A percentile compares a stretch with the other conserved stretches of the same genome.
Conservation (phyloP, 495 filamentous ascomycete species). For the Penicillium fimorum region DNA sequence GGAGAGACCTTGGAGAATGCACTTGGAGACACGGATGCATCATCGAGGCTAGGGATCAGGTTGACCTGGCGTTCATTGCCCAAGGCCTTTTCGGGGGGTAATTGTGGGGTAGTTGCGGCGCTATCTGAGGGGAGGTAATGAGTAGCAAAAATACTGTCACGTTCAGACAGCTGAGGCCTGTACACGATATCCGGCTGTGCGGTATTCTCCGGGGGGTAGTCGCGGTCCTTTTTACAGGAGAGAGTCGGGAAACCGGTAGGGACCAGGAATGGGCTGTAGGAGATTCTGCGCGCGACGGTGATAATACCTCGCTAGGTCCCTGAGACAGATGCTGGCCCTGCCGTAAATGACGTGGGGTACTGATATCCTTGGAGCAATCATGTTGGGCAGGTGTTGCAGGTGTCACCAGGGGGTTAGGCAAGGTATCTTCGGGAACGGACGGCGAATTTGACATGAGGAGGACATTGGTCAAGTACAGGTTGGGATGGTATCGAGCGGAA, state of each 20-base stretch:
- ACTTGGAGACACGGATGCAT: constrained; percentile 37
- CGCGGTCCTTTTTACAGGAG: constrained; percentile 40
- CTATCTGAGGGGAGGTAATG: constrained; percentile 55
- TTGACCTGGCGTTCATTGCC: constrained; percentile 34
- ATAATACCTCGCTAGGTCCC: constrained; percentile 32
- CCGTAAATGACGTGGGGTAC: constrained; percentile 44
- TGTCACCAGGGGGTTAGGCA: constrained; percentile 52
- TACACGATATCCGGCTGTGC: constrained; percentile 32
- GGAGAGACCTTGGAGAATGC: constrained; percentile 39
- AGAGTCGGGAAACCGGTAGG: constrained; percentile 29
- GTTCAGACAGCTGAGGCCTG: constrained; percentile 56
- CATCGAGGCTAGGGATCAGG: constrained; percentile 32
- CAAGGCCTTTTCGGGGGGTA: constrained; percentile 38
- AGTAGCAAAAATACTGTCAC: constrained; percentile 64
- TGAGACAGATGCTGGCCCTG: constrained; percentile 38
- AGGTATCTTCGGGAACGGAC: constrained; percentile 48
- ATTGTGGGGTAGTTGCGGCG: constrained; percentile 48
- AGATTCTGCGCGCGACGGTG: constrained; percentile 44
- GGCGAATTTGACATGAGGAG: constrained; percentile 56
- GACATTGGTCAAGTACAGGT: constrained; percentile 51
- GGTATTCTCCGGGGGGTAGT: constrained; percentile 31
- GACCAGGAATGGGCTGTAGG: constrained; percentile 41
- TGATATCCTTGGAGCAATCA: constrained; percentile 43
- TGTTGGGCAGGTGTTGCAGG: constrained; percentile 46
- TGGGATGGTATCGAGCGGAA: constrained; percentile 32